phyloP scores from a whole-genome alignment of 345 rosid species.

The rapeseed (Brassica napus) region Da-Ae NC_063451.1:34242001-34242500 shows the following conservation, averaged over 20 bases:
- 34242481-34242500: neutral
- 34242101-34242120: neutral
- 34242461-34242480: neutral
- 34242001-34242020: neutral
- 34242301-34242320: neutral
- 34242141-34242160: neutral
- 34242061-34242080: neutral
- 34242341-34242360: neutral
- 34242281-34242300: neutral
- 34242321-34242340: neutral
- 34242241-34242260: neutral
- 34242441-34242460: neutral
- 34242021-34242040: neutral
- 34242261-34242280: neutral
- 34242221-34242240: neutral
- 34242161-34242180: neutral
- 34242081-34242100: neutral
- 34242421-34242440: neutral
- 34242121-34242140: neutral
- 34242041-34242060: neutral
- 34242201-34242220: neutral
- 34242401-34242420: neutral
- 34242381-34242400: neutral
- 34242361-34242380: neutral
- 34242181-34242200: neutral